Conservation (phyloP, 768 basidiomycete species). For the Zangia roseola region DNA sequence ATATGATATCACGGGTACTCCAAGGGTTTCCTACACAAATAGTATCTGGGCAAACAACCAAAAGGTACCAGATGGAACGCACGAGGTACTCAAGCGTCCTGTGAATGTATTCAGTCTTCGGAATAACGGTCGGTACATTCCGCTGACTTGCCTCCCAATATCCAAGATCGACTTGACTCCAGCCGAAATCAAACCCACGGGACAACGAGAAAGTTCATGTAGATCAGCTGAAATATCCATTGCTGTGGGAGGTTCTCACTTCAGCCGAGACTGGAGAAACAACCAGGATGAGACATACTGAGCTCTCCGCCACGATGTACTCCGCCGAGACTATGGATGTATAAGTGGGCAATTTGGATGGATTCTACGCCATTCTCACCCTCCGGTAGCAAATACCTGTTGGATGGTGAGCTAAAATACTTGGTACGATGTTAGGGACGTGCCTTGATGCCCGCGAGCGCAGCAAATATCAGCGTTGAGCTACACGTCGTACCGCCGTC, state of each 20-base stretch:
- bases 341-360: conserved; percentile 6
- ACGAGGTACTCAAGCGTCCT: conserved; percentile 83
- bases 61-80: conserved; percentile 17
- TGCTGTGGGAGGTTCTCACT: conserved; percentile 44
- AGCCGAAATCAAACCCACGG: conserved; percentile 89
- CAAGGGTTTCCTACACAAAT: conserved; percentile 78
- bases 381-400: conserved; percentile 90
- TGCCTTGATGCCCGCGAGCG: conserved; percentile 85
- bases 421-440: background rate
- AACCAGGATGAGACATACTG: conserved; percentile 37
- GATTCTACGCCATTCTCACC: conserved; percentile 48
- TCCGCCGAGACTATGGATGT: conserved; percentile 62
- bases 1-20: conserved; percentile 87
- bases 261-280: conserved; percentile 1
- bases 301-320: conserved; percentile 78
- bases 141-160: conserved; percentile 60
- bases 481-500: conserved; percentile 85
- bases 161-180: conserved; percentile 96
- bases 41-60: background rate
- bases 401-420: conserved; percentile 7
- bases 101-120: conserved; percentile 3
- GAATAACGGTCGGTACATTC: background rate
- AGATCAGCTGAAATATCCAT: conserved; percentile 96
- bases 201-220: conserved; percentile 82
- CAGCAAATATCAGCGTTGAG: conserved; percentile 70